Evolutionary conservation across 2,329 filamentous ascomycete genomes (phyloP).

Genomic region (Apiospora phragmitis): DNA sequence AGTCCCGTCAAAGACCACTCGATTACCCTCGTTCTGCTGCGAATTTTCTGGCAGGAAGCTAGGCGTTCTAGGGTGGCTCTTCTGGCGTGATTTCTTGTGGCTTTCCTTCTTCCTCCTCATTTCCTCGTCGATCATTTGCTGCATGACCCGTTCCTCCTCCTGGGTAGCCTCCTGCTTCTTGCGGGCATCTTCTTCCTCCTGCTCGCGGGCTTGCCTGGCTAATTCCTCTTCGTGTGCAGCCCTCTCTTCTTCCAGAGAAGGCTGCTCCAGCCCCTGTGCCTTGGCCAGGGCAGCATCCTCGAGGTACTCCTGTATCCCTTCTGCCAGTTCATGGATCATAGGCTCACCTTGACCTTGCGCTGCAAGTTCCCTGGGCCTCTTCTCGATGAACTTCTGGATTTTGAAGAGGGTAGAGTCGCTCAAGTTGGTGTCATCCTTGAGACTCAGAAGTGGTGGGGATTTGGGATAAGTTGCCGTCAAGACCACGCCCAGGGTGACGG

Average conservation of each 20-base stretch:
- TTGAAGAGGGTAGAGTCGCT: slow-evolving; percentile 71
- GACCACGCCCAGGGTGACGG: slow-evolving; percentile 72
- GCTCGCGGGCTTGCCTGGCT: slow-evolving; percentile 58
- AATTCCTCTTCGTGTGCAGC: slow-evolving; percentile 77
- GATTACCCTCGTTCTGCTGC: slow-evolving; percentile 32
- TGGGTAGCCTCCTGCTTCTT: slow-evolving; percentile 57
- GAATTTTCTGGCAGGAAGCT: slow-evolving; percentile 36
- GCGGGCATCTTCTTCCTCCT: slow-evolving; percentile 52
- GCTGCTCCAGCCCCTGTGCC: slow-evolving; percentile 72
- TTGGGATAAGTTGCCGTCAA: slow-evolving; percentile 92
- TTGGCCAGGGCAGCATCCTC: slow-evolving; percentile 83
- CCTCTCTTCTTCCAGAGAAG: slow-evolving; percentile 86
- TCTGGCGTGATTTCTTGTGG: slow-evolving; percentile 64
- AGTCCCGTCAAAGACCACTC: slow-evolving; percentile 65
- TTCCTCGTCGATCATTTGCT: slow-evolving; percentile 72
- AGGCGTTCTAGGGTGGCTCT: slow-evolving; percentile 50
- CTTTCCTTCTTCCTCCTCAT: slow-evolving; percentile 66
- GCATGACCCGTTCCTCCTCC: slow-evolving; percentile 71
- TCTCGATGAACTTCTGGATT: slow-evolving; percentile 64
- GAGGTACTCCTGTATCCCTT: slow-evolving; percentile 71
- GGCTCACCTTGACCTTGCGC: slow-evolving; percentile 52
- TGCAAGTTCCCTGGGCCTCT: slow-evolving; percentile 54
- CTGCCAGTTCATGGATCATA: slow-evolving; percentile 67
- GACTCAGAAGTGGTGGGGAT: slow-evolving; percentile 69
- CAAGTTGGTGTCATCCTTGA: slow-evolving; percentile 66